A percentile compares a stretch with the other conserved stretches of the same genome.
phyloP scores from a whole-genome alignment of 2,329 filamentous ascomycete genomes.

The Cladorrhinum sp. region DNA sequence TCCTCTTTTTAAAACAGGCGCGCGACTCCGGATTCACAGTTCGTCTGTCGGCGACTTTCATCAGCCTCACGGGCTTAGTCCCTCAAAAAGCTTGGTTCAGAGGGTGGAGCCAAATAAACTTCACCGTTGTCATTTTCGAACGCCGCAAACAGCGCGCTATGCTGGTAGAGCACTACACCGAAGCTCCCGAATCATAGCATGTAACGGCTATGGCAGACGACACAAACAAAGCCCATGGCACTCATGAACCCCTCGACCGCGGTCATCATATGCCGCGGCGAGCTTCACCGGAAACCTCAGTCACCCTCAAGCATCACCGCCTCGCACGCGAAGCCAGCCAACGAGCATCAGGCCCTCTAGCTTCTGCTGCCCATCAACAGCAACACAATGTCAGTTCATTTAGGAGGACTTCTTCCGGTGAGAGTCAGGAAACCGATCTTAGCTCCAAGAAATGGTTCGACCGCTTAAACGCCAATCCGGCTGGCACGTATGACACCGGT shows the following conservation, averaged over 20 bases:
- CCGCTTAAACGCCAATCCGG: slow-evolving; percentile 49
- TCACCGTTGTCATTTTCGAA: not conserved
- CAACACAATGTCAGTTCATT: slow-evolving; percentile 20
- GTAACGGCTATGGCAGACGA: slow-evolving; percentile 33
- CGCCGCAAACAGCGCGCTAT: not conserved
- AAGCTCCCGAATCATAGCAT: slow-evolving; percentile 8
- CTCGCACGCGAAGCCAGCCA: slow-evolving; percentile 41
- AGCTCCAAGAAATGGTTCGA: slow-evolving; percentile 56
- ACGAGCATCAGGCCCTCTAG: slow-evolving; percentile 19
- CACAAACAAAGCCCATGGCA: slow-evolving; percentile 24
- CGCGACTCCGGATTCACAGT: not conserved
- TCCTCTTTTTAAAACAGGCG: not conserved
- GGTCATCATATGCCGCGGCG: slow-evolving; percentile 45
- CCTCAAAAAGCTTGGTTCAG: not conserved
- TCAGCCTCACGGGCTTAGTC: not conserved
- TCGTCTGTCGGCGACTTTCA: not conserved
- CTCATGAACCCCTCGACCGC: slow-evolving; percentile 27
- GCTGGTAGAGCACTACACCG: not conserved
- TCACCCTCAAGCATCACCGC: slow-evolving; percentile 47
- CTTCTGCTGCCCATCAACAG: slow-evolving; percentile 14
- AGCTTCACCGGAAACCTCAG: slow-evolving; percentile 43
- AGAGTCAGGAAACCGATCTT: slow-evolving; percentile 46
- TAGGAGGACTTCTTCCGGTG: slow-evolving; percentile 45
- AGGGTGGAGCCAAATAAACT: not conserved
- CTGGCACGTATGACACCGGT: slow-evolving; percentile 39